Base-by-base conservation (phyloP, 352 stramenopile genomes). In the Globisporangium okanoganense region DNA sequence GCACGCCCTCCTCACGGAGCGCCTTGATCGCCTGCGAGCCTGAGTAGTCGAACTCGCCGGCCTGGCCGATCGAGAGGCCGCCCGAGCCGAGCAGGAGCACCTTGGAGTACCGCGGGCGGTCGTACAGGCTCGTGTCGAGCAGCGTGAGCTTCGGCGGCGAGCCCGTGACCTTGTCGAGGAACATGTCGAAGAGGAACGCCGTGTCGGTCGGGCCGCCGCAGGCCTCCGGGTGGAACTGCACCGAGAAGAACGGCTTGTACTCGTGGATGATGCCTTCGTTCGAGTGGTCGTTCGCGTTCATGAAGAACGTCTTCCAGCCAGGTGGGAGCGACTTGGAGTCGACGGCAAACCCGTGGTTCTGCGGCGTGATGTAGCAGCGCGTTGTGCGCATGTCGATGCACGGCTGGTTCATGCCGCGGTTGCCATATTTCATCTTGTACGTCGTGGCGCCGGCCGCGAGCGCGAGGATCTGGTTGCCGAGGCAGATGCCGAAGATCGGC, bases 261-360 rank as follows among this genome's bases (percentile, higher is more conserved):
- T 92, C 95, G 71, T 99, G 97, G 51, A 98, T 95, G 66, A 99
- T 98, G 72, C 97, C 97, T 79, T 99, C 97, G 76, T 99, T 99
- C n/a, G 95, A 98, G 49, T 89, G 74, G 66, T 99, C 97, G 72
- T 99, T 99, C 31, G 94, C 90, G 82, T 99, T 99, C 47, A 98
- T 89, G 71, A 99, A 99, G 13, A 99, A 82, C 54, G 96, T 80
- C 58, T 98, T 93, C 96, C 97, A 99, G 14, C 95, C 85, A 29
- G 69, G 76, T 33, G 92, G 93, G 31, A 99, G 78, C n/a, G 83
- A 84, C 59, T 90, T 92, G 35, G 87, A 80, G 69, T 99, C 94
- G 35, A 99, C 85, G 6, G 94, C 96, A 72, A 96, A 99, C n/a
- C 97, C 97, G 73, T 99, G 97, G 79, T 99, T 99, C 71, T 99